Conservation (phyloP, 345 rosid genomes). For the Capsella bursapastoris region DNA sequence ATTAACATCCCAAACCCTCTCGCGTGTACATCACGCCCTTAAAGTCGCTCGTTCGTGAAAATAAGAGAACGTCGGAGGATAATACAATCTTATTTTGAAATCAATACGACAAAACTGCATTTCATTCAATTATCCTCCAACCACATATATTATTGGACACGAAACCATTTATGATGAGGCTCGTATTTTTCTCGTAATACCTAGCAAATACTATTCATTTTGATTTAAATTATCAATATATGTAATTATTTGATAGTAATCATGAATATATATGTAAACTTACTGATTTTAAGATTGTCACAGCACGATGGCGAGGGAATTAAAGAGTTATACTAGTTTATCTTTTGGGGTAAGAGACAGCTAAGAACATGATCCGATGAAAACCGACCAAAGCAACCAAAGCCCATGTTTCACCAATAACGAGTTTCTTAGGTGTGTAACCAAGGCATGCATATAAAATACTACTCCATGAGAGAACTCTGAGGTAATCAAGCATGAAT, state of each 20-base stretch:
- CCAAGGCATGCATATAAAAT: constrained; percentile 2
- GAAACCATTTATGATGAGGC: neutral
- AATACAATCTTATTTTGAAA: neutral
- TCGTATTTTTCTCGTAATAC: neutral
- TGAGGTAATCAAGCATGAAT: constrained; percentile 13
- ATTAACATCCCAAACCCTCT: neutral
- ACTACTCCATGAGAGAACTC: neutral
- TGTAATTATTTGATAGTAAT: neutral
- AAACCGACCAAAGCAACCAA: constrained; percentile 29
- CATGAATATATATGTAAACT: neutral
- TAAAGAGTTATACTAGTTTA: neutral
- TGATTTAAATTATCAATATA: neutral
- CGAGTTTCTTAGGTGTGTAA: neutral
- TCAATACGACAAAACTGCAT: neutral
- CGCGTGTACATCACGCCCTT: constrained; percentile 29
- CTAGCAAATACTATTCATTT: no score
- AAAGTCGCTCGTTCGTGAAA: no score
- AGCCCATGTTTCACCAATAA: constrained; percentile 25
- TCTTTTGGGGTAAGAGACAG: constrained; percentile 1
- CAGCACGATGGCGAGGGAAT: neutral
- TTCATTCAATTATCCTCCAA: neutral
- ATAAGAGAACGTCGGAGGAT: no score
- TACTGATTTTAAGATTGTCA: neutral
- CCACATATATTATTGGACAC: neutral
- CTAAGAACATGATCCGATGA: constrained; percentile 15